A percentile compares a stretch with the other conserved stretches of the same genome.
Evolutionary conservation across 768 basidiomycete genomes (phyloP).

Genomic region (Lyophyllum decastes): DNA sequence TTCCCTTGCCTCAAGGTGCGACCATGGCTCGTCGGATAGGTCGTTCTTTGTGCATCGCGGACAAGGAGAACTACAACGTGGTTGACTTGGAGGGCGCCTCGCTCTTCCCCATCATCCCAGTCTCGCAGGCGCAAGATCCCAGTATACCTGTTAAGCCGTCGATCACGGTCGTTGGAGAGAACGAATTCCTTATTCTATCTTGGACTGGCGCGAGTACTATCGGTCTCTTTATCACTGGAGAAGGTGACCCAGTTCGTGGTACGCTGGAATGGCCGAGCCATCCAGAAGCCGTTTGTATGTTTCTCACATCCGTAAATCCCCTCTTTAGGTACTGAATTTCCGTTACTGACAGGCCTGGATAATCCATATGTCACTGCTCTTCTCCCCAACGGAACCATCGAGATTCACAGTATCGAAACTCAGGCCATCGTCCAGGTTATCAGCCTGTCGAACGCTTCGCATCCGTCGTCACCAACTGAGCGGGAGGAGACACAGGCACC

Average conservation of each 20-base stretch:
- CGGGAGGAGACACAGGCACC: constrained; percentile 19
- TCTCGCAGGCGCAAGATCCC: constrained; percentile 64
- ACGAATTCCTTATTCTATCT: constrained; percentile 84
- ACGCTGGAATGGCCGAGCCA: constrained; percentile 86
- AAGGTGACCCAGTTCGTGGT: constrained; percentile 87
- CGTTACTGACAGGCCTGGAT: constrained; percentile 60
- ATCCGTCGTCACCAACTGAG: constrained; percentile 22
- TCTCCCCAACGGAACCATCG: constrained; percentile 75
- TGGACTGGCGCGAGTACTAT: constrained; percentile 82
- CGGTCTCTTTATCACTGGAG: constrained; percentile 83
- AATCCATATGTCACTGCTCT: constrained; percentile 80
- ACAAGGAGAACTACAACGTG: constrained; percentile 71
- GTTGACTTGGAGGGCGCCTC: constrained; percentile 76
- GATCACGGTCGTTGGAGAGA: constrained; percentile 72
- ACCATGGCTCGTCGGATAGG: constrained; percentile 64
- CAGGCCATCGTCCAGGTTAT: constrained; percentile 74
- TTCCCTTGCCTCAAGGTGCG: constrained; percentile 63
- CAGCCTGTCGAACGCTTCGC: constrained; percentile 38
- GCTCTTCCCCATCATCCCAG: constrained; percentile 71
- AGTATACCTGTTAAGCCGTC: constrained; percentile 53
- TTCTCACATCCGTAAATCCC: background rate
- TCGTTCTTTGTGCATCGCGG: constrained; percentile 70
- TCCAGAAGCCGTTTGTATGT: constrained; percentile 76
- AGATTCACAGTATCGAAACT: constrained; percentile 79
- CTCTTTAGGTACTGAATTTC: background rate